Evolutionary conservation across 1,284 basidiomycete genomes (phyloP), one percentile per base, ranked within the genome.

Genomic region (Tilletia setariae): DNA sequence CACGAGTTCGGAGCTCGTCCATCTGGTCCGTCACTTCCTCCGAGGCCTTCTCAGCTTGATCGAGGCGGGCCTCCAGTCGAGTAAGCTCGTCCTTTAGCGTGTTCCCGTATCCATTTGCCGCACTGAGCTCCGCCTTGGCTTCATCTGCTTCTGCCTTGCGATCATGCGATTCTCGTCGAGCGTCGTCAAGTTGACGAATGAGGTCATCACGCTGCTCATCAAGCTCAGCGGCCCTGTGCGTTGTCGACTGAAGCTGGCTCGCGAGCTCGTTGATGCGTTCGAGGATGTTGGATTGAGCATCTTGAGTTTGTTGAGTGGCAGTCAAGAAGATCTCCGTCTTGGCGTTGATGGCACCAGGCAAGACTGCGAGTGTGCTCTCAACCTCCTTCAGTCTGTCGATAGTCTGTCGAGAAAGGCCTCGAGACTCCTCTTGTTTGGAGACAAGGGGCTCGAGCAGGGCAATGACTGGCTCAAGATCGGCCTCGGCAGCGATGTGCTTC

Each of bases 321-420:
- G 72, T 70, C 1, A 79, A 64, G 65, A 79, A 74, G 56, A 78
- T 72, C 67, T 78, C 76, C 19, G 74, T 72, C 72, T 79, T 79
- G 28, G 76, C 76, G 25, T 75, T 78, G 71, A 79, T 74, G 1
- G 76, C 73, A 1, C 66, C 66, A 1, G 77, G 77, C 13, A 79
- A 64, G 47, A 73, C 74, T 4, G 68, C 65, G 1, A 79, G 63
- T 23, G 71, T 72, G 15, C 67, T 67, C 66, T 78, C 73, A 32
- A 74, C 68, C 47, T 79, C 76, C n/a, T 72, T 59, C 53, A 78
- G 77, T 6, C 69, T 68, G 56, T 75, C 72, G 8, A 77, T 61
- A 9, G 78, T 74, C 51, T 69, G 66, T 32, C 69, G 71, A 59
- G 72, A 67, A 21, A 74, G 49, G 0, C 66, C 42, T 8, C 71